Percentiles rank a stretch among this genome's conserved stretches.
These are phyloP conservation scores for Irpex lacteus DNA, from an alignment of 1,284 basidiomycete genomes.

Conservation along the genomic window DNA sequence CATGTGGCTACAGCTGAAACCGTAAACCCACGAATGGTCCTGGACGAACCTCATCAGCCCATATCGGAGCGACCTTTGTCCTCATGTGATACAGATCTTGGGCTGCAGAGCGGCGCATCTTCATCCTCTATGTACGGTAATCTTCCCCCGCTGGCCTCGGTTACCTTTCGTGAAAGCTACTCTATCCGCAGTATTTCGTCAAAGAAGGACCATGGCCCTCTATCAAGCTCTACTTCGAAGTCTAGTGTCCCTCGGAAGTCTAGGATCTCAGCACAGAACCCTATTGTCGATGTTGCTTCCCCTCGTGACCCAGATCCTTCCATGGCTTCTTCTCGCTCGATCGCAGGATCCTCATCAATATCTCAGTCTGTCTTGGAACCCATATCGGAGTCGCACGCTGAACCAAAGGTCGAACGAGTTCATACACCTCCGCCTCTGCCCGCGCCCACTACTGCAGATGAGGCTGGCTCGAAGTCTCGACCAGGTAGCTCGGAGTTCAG, in stretches of 20 bases:
- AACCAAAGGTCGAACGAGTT: background rate
- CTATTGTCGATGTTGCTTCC: too few species aligned
- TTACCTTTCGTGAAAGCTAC: constrained; percentile 23
- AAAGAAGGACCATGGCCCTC: constrained; percentile 2
- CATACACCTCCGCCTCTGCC: background rate
- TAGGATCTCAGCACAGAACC: background rate
- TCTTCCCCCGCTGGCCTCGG: constrained; percentile 25
- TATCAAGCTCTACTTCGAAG: background rate
- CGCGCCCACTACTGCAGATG: background rate
- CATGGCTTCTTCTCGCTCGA: background rate
- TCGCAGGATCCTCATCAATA: background rate
- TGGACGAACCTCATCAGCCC: too few species aligned
- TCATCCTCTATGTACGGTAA: constrained; percentile 10
- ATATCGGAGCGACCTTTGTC: too few species aligned
- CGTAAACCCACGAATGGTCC: too few species aligned
- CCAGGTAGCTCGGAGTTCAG: constrained; percentile 4
- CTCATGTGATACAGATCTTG: background rate
- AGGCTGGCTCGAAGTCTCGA: background rate
- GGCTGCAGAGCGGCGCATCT: background rate
- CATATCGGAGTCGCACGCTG: background rate
- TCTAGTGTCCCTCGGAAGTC: background rate
- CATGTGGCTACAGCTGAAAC: too few species aligned
- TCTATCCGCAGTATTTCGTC: constrained; percentile 18
- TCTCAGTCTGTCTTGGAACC: background rate
- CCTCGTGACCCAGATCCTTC: background rate